Base-by-base conservation (phyloP, 352 stramenopile genomes). In the Phytophthora gonapodyides region DNA sequence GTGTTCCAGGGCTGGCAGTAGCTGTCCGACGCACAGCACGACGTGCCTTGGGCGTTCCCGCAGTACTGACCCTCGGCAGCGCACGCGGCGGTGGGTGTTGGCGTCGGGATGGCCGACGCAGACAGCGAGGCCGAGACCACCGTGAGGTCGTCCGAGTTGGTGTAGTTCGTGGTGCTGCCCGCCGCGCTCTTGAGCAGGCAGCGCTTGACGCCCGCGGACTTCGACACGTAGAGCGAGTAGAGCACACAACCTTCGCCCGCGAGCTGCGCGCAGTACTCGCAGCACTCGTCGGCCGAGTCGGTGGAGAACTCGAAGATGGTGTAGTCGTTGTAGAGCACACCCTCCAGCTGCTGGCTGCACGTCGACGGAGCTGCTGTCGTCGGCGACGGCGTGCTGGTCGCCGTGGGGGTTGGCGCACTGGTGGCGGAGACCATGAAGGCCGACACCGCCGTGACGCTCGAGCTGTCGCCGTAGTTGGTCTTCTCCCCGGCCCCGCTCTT, bases 1-100 rank as follows among this genome's bases (percentile, higher is more conserved):
- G 42, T 63, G 52, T 85, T 64, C 73, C 78, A 83, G 15, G 76
- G 76, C 62, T 85, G 74, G 40, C 75, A 85, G 54, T 82, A 84
- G 31, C 48, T 53, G 35, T 51, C 38, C 9, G 34, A 60, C 12
- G 63, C 51, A 41, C 73, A 84, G 63, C 78, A 84, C 3, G 62
- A 63, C 21, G 58, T 67, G 37, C 61, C 65, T n/a, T 77, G 48
- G 1, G 67, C 62, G 42, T 75, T 85, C 19, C 74, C 79, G 44
- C 75, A 85, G 53, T 78, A 78, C 37, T 66, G 61, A 13, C 69
- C 72, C 12, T 78, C 44, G 10, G 60, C 49, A 12, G 59, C 43
- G 48, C 72, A 80, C 38, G 33, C 54, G 3, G 35, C n/a, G 13
- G 66, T 59, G 5, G 51, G 44, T 7, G 50, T 60, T 19, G 64